phyloP scores from a whole-genome alignment of 495 filamentous ascomycete genomes.

The Penicillium ucsense region DNA sequence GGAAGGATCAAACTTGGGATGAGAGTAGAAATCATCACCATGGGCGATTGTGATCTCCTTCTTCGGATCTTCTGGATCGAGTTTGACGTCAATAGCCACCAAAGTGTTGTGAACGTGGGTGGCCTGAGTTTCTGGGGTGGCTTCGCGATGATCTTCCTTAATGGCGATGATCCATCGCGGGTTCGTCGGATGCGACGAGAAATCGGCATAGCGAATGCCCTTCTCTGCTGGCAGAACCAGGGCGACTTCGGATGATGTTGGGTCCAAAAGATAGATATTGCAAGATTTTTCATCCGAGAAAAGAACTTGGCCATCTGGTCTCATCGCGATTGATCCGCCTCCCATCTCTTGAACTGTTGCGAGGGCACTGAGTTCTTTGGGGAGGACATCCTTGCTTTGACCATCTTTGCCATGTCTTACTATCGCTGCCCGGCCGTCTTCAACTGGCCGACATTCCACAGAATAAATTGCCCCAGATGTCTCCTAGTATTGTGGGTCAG shows the following conservation, averaged over 20 bases:
- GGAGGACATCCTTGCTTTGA: slow-evolving; percentile 27
- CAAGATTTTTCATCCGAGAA: slow-evolving; percentile 30
- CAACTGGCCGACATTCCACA: slow-evolving; percentile 30
- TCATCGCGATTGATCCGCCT: slow-evolving; percentile 19
- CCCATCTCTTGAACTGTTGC: slow-evolving; percentile 34
- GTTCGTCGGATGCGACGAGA: slow-evolving; percentile 23
- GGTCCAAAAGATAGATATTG: slow-evolving; percentile 27
- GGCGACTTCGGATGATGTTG: slow-evolving; percentile 12
- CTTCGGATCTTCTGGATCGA: slow-evolving; percentile 2
- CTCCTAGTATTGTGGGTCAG: slow-evolving; percentile 10
- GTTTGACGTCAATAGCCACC: slow-evolving; percentile 14
- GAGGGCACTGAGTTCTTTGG: slow-evolving; percentile 26
- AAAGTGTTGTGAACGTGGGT: slow-evolving; percentile 17
- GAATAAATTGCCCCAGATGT: slow-evolving; percentile 27
- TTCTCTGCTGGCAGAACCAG: slow-evolving; percentile 14
- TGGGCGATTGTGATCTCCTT: slow-evolving; percentile 11
- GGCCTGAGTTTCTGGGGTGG: slow-evolving; percentile 20
- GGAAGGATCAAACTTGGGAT: slow-evolving; percentile 37
- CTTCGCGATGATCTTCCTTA: slow-evolving; percentile 36
- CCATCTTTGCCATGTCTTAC: slow-evolving; percentile 21
- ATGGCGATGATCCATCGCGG: slow-evolving; percentile 31
- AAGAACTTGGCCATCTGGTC: slow-evolving; percentile 25
- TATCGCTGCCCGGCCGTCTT: slow-evolving; percentile 30
- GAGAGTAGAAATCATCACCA: slow-evolving; percentile 41
- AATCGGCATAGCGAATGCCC: slow-evolving; percentile 27